These are phyloP conservation scores for Podaxis mareebaensis DNA, from an alignment of 768 basidiomycete genomes.

Conservation along the genomic window DNA sequence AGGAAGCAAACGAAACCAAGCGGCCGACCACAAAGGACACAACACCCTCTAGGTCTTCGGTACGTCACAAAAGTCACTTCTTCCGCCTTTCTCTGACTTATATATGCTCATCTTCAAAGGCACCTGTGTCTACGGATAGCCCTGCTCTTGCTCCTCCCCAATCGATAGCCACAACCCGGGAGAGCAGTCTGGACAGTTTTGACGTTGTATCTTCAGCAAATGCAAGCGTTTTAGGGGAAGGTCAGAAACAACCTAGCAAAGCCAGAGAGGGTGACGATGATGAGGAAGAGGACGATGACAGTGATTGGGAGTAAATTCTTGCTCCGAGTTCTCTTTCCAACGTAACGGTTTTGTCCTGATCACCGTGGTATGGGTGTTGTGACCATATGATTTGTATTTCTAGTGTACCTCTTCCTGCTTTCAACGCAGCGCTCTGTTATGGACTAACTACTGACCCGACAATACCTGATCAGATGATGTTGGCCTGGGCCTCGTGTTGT, in stretches of 20 bases:
- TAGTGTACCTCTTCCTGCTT: neutral
- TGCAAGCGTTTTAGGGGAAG: conserved; percentile 43
- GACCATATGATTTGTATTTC: neutral
- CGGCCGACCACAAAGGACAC: conserved; percentile 6
- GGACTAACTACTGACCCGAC: neutral
- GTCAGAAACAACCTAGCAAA: conserved; percentile 27
- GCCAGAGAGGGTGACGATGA: conserved; percentile 30
- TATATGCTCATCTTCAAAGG: neutral
- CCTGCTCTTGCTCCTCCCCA: conserved; percentile 30
- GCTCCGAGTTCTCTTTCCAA: neutral
- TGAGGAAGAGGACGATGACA: conserved; percentile 30
- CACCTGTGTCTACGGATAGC: conserved; percentile 16
- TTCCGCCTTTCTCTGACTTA: conserved; percentile 11
- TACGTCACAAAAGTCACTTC: conserved; percentile 7
- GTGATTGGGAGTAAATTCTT: conserved; percentile 62
- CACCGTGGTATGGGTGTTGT: neutral
- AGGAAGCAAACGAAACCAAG: conserved; percentile 43
- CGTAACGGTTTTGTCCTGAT: neutral
- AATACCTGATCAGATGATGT: neutral
- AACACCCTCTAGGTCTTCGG: conserved; percentile 11
- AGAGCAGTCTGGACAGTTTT: conserved; percentile 67
- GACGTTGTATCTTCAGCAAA: conserved; percentile 64
- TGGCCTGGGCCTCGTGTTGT: neutral
- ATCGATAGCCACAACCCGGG: conserved; percentile 45
- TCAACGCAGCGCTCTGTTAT: too few species aligned